Base-by-base conservation (phyloP, 2,329 filamentous ascomycete species). In the Pseudogymnoascus sp. region DNA sequence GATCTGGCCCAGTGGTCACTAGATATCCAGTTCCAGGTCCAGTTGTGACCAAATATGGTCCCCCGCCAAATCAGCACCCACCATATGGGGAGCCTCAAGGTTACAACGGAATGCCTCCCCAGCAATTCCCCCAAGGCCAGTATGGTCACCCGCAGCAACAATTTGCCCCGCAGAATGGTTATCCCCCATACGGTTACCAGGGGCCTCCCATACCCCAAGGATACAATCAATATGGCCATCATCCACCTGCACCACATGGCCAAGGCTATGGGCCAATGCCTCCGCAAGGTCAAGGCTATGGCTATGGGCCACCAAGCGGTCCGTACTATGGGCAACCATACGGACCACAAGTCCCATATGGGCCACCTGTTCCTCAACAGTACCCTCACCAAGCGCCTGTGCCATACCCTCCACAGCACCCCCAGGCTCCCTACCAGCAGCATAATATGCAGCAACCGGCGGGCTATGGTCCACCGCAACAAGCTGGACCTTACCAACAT, bases 121-220 rank as follows among this genome's bases (percentile, higher is more conserved):
- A 40, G 12, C 59, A 61, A 31, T 34, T 57, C 8, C 59, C 59
- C 21, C 59, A 61, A 26, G 39, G 59, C 10, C 34, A 26, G 11
- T 69, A 71, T 62, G 36, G 63, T 54, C 68, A 68, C 65, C 63
- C 66, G 40, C 66, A 67, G 60, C 68, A 69, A 39, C 68, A 71
- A 54, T 71, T 68, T 63, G 64, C 64, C 18, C 63, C 59, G 40
- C 67, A 68, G 47, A 69, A 31, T 57, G n/a, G 26, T 12, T 57
- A 57, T 8, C 10, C 51, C n/a, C 51, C 51, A 14, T 57, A 57
- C 51, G 51, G 51, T 14, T 36, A 57, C 18, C 51, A 57, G 29
- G 51, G 51, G 29, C 16, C 51, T 34, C 29, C 51, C 10, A 36
- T 57, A 16, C 51, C 29, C 12, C 59, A 39, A 11, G 59, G n/a